Evolutionary conservation across 495 filamentous ascomycete genomes (phyloP), one percentile per base, ranked within the genome.

Genomic region (Trichocladium antarcticum): DNA sequence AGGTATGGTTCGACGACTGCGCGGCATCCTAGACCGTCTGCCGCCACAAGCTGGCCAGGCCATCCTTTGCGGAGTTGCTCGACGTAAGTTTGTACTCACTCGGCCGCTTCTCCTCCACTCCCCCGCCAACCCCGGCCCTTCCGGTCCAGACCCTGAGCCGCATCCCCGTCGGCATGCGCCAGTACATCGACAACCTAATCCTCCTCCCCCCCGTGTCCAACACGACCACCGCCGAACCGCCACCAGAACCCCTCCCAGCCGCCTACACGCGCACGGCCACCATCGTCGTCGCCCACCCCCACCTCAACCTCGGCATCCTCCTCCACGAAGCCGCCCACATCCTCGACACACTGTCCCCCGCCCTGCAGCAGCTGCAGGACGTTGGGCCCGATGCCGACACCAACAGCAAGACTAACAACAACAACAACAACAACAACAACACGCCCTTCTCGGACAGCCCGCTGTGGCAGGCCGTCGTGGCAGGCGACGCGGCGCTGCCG

Each of bases 301-400:
- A 45, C 43, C 53, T 60, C 47, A 51, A 45, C 27, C 50, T 56
- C 5, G 58, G 58, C 42, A 47, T 57, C 17, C 22, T 60, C 11
- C 40, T 57, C 34, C 58, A 60, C 42, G 58, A 60, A 27, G 46
- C 54, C 48, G 37, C 54, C 11, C 42, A 60, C 48, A 60, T 60
- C 49, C 50, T 60, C 17, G 57, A 60, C 49, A 45, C 22, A 5
- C 37, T 50, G 29, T 44, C 24, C 27, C n/a, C 36, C 6, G n/a
- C 34, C 22, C 45, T 60, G 12, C 11, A 5, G 1, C 1, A 16
- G 0, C 51, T n/a, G n/a, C n/a, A n/a, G n/a, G n/a, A n/a, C n/a
- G n/a, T n/a, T n/a, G n/a, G n/a, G n/a, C n/a, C n/a, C n/a, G n/a
- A n/a, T n/a, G n/a, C n/a, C n/a, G n/a, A n/a, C n/a, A n/a, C n/a